Evolutionary conservation across 768 basidiomycete genomes (phyloP), one percentile per base, ranked within the genome.

Genomic region (Leccinum fibrillosum): DNA sequence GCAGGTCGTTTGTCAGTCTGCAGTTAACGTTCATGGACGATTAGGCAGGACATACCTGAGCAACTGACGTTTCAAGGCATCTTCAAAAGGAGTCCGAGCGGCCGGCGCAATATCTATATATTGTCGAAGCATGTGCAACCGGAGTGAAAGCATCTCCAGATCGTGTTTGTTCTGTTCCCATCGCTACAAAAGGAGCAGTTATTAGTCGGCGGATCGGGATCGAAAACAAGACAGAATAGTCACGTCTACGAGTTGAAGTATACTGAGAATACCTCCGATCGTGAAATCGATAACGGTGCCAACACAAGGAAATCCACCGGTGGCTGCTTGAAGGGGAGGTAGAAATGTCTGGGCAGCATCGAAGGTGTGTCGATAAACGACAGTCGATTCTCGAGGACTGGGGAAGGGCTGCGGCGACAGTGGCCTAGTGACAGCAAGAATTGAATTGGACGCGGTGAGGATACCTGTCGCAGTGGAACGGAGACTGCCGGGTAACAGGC

Each of bases 151-250:
- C 28, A 1, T 28, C 10, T 44, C 26, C 15, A 58, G 2, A 9
- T 63, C 62, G 0, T 54, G 17, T 39, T 58, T 63, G 56, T 63
- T 63, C 45, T 52, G 56, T 7, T 17, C 2, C 17, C 50, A 35
- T 37, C 19, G 26, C 61, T 62, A 2, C 37, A 28, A 6, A 10
- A 42, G 17, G n/a, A 0, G 2, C 1, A 0, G 9, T 6, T 7
- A 5, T 56, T 12, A 50, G 32, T 45, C n/a, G 17, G 13, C 1
- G 2, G 10, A 13, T 10, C 17, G 2, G 5, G 10, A 3, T 39
- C 17, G 26, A 2, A 1, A 34, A 42, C 3, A 6, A 4, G 2
- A 19, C 13, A 2, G n/a, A 51, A 34, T 48, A 13, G 58, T 48
- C 26, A 62, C 62, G 4, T 62, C 55, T 21, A 62, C 34, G 4